phyloP scores from a whole-genome alignment of 1,139 yeast species.

The Suhomyces terraborum region DNA sequence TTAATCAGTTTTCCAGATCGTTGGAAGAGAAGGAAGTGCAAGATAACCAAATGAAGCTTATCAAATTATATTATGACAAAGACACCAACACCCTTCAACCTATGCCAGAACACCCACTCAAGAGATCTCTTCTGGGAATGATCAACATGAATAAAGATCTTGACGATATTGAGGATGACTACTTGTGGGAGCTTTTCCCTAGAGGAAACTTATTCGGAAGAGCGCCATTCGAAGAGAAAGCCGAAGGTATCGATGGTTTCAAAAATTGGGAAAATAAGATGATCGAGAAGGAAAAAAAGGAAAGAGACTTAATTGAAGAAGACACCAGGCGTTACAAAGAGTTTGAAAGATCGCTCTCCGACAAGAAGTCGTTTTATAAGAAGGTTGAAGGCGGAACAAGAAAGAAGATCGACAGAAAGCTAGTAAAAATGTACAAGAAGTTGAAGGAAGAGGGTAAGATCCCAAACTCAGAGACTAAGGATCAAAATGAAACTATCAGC shows the following conservation, averaged over 20 bases:
- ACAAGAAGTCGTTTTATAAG: constrained; percentile 27
- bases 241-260: constrained; percentile 28
- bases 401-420: constrained; percentile 34
- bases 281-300: constrained; percentile 23
- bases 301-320: constrained; percentile 21
- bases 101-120: constrained; percentile 41
- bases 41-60: constrained; percentile 29
- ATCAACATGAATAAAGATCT: constrained; percentile 39
- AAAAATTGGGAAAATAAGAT: constrained; percentile 40
- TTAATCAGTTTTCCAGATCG: constrained; percentile 29
- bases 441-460: constrained; percentile 28
- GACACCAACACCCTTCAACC: constrained; percentile 31
- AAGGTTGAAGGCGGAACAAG: constrained; percentile 28
- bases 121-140: constrained; percentile 45
- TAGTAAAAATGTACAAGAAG: constrained; percentile 32
- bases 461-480: constrained; percentile 9
- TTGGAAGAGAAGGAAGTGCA: constrained; percentile 30
- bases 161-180: constrained; percentile 42
- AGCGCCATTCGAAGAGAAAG: constrained; percentile 37
- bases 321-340: constrained; percentile 27
- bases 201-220: constrained; percentile 37
- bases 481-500: constrained; percentile 7
- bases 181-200: constrained; percentile 45
- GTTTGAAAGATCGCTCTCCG: constrained; percentile 23
- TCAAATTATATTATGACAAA: constrained; percentile 33